phyloP scores from a whole-genome alignment of 2,329 filamentous ascomycete genomes.

The Neophaeococcomyces aloes region DNA sequence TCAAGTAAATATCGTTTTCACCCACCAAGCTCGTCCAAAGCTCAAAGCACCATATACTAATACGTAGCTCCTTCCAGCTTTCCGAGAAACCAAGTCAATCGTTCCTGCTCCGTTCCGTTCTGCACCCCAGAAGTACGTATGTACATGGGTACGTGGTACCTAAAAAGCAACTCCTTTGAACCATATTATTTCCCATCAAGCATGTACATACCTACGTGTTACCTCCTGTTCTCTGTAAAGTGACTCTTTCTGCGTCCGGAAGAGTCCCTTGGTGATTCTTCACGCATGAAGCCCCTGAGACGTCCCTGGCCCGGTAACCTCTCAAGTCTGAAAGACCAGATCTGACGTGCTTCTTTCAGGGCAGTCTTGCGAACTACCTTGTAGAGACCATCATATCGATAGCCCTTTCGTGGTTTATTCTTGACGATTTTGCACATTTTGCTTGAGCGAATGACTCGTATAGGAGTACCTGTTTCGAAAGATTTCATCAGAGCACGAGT shows the following conservation, averaged over 20 bases:
- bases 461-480: constrained; percentile 26
- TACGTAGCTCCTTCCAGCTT: neutral
- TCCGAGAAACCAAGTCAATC: neutral
- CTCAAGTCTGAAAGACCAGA: constrained; percentile 40
- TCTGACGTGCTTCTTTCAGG: constrained; percentile 31
- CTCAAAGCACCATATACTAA: neutral
- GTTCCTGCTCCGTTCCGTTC: neutral
- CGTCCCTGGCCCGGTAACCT: constrained; percentile 25
- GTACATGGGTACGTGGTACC: neutral
- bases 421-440: constrained; percentile 25
- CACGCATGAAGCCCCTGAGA: constrained; percentile 6
- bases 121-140: too few species aligned
- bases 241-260: neutral
- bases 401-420: constrained; percentile 38
- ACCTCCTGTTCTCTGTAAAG: neutral
- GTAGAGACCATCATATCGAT: constrained; percentile 52
- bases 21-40: too few species aligned
- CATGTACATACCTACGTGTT: too few species aligned
- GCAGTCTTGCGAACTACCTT: constrained; percentile 31
- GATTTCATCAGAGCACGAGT: constrained; percentile 38
- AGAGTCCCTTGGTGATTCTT: neutral
- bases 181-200: neutral
- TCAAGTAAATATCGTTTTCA: too few species aligned
- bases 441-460: constrained; percentile 43
- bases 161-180: neutral